Conservation (phyloP, 2,329 filamentous ascomycete species). For the Pseudocercospora eumusae region DNA sequence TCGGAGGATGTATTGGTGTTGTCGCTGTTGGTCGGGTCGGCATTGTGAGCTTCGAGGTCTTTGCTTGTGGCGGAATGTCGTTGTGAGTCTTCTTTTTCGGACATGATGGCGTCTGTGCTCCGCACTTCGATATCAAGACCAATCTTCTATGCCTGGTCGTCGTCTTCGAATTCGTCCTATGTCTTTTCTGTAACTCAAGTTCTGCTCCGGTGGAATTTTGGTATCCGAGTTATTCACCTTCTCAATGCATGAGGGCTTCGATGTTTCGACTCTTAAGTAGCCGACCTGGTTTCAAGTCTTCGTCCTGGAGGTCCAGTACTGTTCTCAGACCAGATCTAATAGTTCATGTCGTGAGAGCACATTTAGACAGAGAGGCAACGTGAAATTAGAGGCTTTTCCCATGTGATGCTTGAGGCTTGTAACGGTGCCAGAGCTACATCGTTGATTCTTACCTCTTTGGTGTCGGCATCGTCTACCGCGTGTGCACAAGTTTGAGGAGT, state of each 20-base stretch:
- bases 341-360: not conserved
- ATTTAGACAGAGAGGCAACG: not conserved
- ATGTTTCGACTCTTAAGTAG: too few species aligned
- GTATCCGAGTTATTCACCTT: not conserved
- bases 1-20: not conserved
- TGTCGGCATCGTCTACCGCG: not conserved
- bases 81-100: not conserved
- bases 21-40: constrained; percentile 4
- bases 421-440: not conserved
- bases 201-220: too few species aligned
- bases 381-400: not conserved
- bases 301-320: not conserved
- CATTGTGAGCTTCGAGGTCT: constrained; percentile 13
- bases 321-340: not conserved
- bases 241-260: not conserved
- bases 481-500: not conserved
- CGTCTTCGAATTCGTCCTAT: not conserved
- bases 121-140: not conserved
- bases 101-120: not conserved
- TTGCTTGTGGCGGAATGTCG: not conserved
- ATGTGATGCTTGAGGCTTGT: not conserved
- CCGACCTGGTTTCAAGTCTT: not conserved
- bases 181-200: too few species aligned
- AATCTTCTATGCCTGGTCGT: not conserved
- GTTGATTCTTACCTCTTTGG: not conserved